Evolutionary conservation across 176 grass and related monocot species (phyloP), one percentile per base, ranked within the genome.

Genomic region (Alopecurus myosuroides): DNA sequence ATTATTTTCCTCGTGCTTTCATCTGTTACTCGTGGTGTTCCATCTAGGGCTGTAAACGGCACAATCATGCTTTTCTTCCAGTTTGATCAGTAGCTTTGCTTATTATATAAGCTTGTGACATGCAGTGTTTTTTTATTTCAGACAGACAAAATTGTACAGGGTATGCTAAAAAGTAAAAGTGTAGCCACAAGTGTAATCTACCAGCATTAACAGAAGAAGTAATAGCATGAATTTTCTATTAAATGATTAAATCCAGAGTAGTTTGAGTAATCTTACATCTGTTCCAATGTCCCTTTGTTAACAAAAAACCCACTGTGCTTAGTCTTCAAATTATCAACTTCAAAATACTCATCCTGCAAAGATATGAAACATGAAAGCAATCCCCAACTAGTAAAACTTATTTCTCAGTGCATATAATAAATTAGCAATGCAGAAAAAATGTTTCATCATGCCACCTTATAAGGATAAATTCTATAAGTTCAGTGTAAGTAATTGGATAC

Each of bases 271-370:
- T 23, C 94, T 94, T 94, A 99, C 97, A 97, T 91, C 50, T 97
- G 97, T 87, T 99, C 97, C 80, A 99, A 70, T 62, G 94, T 93
- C 42, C 97, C 97, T 89, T 99, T 99, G 77, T 99, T 99, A 55
- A 99, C 92, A 94, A 99, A 99, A 89, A 97, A 99, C 8, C 97
- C 97, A 88, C 86, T 89, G 14, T 99, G 97, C 79, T 99, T 99
- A 55, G 97, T 99, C 71, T 62, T 88, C 92, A 99, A 91, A 90
- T 99, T 99, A 86, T 99, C 94, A 9, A 95, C 94, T 89, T 99
- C 91, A 81, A 99, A 99, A 91, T 99, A 99, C 74, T 97, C 97
- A 92, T 99, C 97, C 97, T 99, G 79, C 40, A 91, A 81, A 80
- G 37, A 86, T 76, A 83, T 63, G 12, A 85, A 85, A 83, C 29